Conservation (phyloP, 2,329 filamentous ascomycete genomes). For the Colletotrichum gigasporum region DNA sequence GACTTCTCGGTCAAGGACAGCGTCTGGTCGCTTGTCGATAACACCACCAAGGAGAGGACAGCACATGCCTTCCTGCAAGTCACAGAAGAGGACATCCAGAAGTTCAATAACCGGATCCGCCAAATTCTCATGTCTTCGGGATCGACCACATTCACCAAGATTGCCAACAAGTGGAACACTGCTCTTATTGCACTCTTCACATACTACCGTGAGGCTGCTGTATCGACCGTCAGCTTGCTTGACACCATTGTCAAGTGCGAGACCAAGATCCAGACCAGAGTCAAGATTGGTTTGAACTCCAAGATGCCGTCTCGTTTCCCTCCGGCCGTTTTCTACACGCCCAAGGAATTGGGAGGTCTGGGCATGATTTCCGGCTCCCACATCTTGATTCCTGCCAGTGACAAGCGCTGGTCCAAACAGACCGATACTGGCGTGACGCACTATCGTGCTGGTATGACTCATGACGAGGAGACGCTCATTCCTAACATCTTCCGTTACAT, state of each 20-base stretch:
- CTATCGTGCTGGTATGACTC: constrained; percentile 96
- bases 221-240: constrained; percentile 91
- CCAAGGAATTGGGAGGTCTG: constrained; percentile 94
- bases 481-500: constrained; percentile 99
- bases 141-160: constrained; percentile 99
- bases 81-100: constrained; percentile 96
- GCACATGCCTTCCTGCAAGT: constrained; percentile 98
- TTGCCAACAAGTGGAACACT: constrained; percentile 99
- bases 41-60: constrained; percentile 94
- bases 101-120: constrained; percentile 98
- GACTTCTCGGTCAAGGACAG: constrained; percentile 98
- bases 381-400: constrained; percentile 95
- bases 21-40: constrained; percentile 97
- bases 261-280: constrained; percentile 98
- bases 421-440: constrained; percentile 97
- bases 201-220: constrained; percentile 97
- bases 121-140: constrained; percentile 99
- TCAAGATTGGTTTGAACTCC: constrained; percentile 98
- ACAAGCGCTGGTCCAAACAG: constrained; percentile 98
- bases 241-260: constrained; percentile 99
- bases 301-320: constrained; percentile 99
- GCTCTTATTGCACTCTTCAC: constrained; percentile 97
- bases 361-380: constrained; percentile 99
- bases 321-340: constrained; percentile 97
- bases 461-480: constrained; percentile 96